Percentiles rank a stretch among this genome's conserved stretches.
phyloP scores from a whole-genome alignment of 768 basidiomycete species.

The Terana coerulea region DNA sequence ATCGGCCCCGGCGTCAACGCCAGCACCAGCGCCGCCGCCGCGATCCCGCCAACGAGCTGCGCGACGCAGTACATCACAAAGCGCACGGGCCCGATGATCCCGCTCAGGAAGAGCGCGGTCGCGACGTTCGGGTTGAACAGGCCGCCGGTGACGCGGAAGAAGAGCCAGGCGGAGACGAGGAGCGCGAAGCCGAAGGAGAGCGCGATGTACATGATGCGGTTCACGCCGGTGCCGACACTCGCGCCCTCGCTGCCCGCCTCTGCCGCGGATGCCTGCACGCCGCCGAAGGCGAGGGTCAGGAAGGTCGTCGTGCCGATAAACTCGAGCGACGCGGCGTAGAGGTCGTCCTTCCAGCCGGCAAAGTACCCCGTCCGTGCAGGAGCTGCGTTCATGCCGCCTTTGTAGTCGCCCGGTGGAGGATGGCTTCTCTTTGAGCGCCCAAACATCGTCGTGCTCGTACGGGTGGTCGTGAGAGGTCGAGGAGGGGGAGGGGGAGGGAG shows the following conservation, averaged over 20 bases:
- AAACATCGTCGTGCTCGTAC: background rate
- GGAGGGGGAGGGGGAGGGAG: background rate
- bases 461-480: background rate
- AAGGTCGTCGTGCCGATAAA: slow-evolving; percentile 59
- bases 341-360: slow-evolving; percentile 33
- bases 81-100: slow-evolving; percentile 49
- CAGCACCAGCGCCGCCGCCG: slow-evolving; percentile 50
- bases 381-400: no score
- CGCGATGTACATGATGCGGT: slow-evolving; percentile 51
- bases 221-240: slow-evolving; percentile 21
- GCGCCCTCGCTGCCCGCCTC: slow-evolving; percentile 23
- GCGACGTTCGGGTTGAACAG: slow-evolving; percentile 65
- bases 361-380: slow-evolving; percentile 18
- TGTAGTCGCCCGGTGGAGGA: no score
- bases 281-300: slow-evolving; percentile 61
- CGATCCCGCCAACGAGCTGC: slow-evolving; percentile 57
- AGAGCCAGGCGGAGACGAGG: slow-evolving; percentile 62
- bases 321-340: slow-evolving; percentile 48
- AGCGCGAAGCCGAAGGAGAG: slow-evolving; percentile 60
- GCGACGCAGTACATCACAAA: slow-evolving; percentile 59
- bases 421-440: no score
- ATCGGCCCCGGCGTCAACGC: slow-evolving; percentile 53
- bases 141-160: slow-evolving; percentile 60
- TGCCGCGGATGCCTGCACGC: slow-evolving; percentile 52
- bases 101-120: slow-evolving; percentile 54